phyloP scores from a whole-genome alignment of 2,329 filamentous ascomycete species.

The Curvularia eragrostidis region DNA sequence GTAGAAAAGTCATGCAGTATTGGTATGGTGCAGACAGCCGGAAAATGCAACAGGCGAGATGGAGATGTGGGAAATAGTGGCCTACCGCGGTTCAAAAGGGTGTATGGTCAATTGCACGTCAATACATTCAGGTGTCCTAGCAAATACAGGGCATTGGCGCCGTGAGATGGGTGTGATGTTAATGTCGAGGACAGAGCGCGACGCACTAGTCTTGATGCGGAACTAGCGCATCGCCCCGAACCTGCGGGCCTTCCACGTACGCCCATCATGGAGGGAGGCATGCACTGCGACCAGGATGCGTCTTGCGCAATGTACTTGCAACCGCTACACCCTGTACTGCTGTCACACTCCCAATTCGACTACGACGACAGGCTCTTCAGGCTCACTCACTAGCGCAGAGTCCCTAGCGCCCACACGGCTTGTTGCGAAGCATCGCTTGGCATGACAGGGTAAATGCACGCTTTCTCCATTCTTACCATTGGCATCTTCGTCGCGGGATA shows the following conservation, averaged over 20 bases:
- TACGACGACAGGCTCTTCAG: not conserved
- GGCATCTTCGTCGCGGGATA: slow-evolving; percentile 99
- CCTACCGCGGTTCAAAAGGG: not conserved
- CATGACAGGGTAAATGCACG: slow-evolving; percentile 76
- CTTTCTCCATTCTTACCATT: slow-evolving; percentile 92
- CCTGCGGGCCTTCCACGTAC: slow-evolving; percentile 19
- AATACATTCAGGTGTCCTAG: not conserved
- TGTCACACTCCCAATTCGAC: slow-evolving; percentile 4
- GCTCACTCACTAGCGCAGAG: slow-evolving; percentile 1
- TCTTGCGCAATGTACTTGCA: slow-evolving; percentile 26
- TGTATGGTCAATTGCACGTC: not conserved
- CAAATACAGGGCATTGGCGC: slow-evolving; percentile 1
- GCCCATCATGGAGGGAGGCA: slow-evolving; percentile 10
- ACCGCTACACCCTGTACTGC: slow-evolving; percentile 16
- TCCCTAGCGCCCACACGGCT: not conserved
- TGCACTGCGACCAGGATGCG: slow-evolving; percentile 9
- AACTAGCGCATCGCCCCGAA: slow-evolving; percentile 10
- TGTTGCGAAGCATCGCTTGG: slow-evolving; percentile 22
- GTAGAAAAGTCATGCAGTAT: no score
- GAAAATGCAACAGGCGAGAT: not conserved
- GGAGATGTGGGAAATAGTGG: not conserved
- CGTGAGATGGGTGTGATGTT: slow-evolving; percentile 1
- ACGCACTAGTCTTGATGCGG: slow-evolving; percentile 6
- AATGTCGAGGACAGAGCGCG: slow-evolving; percentile 10
- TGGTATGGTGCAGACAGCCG: slow-evolving; percentile 7